Evolutionary conservation across 106 monocot species (phyloP), one percentile per base, ranked within the genome.

Genomic region (Phalaenopsis aphrodite): DNA sequence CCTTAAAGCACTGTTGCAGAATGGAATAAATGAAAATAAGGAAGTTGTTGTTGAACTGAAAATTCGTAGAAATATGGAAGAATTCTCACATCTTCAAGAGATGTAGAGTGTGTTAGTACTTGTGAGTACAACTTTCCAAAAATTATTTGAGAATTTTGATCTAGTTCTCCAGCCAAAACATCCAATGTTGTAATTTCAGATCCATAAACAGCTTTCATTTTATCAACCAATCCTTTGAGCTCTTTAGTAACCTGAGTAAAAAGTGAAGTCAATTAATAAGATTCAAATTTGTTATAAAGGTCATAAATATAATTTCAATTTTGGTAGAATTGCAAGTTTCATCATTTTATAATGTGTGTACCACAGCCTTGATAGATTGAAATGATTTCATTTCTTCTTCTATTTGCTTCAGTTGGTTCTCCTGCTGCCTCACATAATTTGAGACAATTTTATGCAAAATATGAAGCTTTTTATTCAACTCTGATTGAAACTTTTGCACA

Each of bases 381-480:
- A 89, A 94, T 21, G 82, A 82, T 80, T 30, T 30, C 89, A 94
- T 86, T 23, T 85, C 85, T 14, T 88, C 84, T 65, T 89, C 88
- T 78, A 94, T 83, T 88, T 88, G 88, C 78, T 88, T 88, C 55
- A 94, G 82, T 80, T 91, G 89, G 76, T 65, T 86, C 78, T 94
- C 91, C 80, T 91, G 94, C 80, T 89, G 86, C 56, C 75, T 75
- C 15, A 88, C 85, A 83, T 89, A 91, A 78, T 67, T 18, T 72
- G 94, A 88, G 48, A 94, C 86, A 0, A 79, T 86, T 57, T 79
- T 74, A 48, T 88, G 89, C 84, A 94, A 84, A 37, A 85, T 38
- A 55, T 89, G 81, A 17, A 94, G 86, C 36, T 91, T 83, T 61
- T 85, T 41, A 79, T 82, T 81, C 77, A 94, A 83, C 30, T 88